Base-by-base conservation (phyloP, 2,329 filamentous ascomycete genomes). In the Falciphora oryzae region DNA sequence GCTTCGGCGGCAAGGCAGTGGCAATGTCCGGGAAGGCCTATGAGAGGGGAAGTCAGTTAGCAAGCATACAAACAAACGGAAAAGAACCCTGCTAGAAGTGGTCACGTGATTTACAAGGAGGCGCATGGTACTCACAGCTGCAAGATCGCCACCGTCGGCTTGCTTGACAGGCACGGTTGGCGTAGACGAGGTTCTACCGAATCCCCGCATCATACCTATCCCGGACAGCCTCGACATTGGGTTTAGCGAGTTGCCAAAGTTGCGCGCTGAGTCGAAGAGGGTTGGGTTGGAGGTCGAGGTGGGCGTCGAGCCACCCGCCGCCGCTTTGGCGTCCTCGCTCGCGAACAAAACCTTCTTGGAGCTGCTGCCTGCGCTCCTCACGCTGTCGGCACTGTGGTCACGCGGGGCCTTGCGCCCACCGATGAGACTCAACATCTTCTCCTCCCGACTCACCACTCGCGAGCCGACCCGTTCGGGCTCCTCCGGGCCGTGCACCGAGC, bases 231-330 rank as follows among this genome's bases (percentile, higher is more conserved):
- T 86, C 59, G 88, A 91, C 74, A 96, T 88, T 3, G 92, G 92
- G 71, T 96, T 96, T 44, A 96, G 80, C 0, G 89, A 89, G 73
- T 85, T 95, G 53, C 92, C 89, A 66, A 96, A 83, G 73, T 85
- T 94, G 64, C 91, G 87, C 80, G 96, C 89, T 16, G 91, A 92
- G 68, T 96, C 92, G 2, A 96, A 85, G 16, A 88, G 76, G 35
- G 90, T 88, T 3, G 89, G 88, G 66, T 83, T 85, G 64, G 72
- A 68, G 66, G 35, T 3, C 13, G 78, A 70, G 10, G 75, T 65
- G 27, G 72, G 71, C 56, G 73, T 68, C 7, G 72, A 35, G 1
- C 29, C 53, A 18, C 50, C 50, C 3, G 58, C 57, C 14, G 58
- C 62, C 35, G 62, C 31, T 31, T 38, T 63, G 31, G 56, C 29